Percentiles rank a stretch among this genome's conserved stretches.
phyloP scores from a whole-genome alignment of 305 asterid species.

The Nicotiana rustica region DNA sequence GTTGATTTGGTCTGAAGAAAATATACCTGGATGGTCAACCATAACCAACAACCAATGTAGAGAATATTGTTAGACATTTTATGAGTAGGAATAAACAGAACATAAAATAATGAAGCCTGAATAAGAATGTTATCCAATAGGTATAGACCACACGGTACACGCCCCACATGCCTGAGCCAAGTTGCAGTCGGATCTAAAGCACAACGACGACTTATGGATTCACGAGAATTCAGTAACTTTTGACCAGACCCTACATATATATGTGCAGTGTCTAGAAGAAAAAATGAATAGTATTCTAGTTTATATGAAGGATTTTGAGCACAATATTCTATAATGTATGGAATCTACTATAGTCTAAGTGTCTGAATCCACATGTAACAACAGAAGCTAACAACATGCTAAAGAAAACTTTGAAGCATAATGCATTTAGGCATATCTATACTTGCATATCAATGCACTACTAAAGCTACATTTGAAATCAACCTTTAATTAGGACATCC shows the following conservation, averaged over 20 bases:
- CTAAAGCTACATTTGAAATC: background rate
- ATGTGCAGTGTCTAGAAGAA: too few species aligned
- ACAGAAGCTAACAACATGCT: too few species aligned
- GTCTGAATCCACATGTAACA: too few species aligned
- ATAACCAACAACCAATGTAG: background rate
- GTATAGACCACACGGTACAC: background rate
- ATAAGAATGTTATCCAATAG: slow-evolving; percentile 6
- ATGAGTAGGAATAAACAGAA: background rate
- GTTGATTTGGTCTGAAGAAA: slow-evolving; percentile 26
- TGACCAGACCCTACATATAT: too few species aligned
- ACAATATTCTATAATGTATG: too few species aligned
- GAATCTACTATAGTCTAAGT: too few species aligned
- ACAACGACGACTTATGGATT: too few species aligned
- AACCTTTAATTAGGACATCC: background rate
- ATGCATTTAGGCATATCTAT: too few species aligned
- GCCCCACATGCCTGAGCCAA: background rate
- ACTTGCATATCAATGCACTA: background rate
- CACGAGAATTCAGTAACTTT: too few species aligned
- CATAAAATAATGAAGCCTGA: slow-evolving; percentile 24
- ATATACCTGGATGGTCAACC: slow-evolving; percentile 25
- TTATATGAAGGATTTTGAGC: too few species aligned
- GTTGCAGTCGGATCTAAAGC: background rate
- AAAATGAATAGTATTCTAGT: too few species aligned
- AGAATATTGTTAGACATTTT: background rate
- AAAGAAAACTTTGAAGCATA: too few species aligned